These are phyloP conservation scores for Picea glauca DNA, from an alignment of 75 land plant species.

Conservation along the genomic window DNA sequence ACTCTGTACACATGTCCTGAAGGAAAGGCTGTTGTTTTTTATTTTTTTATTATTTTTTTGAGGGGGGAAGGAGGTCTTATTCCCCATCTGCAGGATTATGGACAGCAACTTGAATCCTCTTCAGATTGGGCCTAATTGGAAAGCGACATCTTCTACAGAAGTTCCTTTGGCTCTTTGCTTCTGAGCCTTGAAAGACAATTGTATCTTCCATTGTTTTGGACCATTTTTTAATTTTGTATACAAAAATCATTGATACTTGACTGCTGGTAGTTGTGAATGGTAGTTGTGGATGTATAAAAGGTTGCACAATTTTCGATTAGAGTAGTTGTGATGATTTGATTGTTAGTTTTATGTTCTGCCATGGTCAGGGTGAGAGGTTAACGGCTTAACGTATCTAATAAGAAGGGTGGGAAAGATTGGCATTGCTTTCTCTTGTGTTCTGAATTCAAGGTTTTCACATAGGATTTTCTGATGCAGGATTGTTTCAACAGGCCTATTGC, in stretches of 20 bases:
- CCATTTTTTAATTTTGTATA: neutral
- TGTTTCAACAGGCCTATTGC: conserved; percentile 93
- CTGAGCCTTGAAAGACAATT: neutral
- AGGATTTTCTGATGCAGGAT: conserved; percentile 47
- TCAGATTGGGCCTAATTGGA: neutral
- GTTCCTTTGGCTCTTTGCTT: neutral
- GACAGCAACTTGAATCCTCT: neutral
- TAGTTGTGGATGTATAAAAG: too few species aligned
- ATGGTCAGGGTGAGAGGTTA: neutral
- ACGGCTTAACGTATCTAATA: neutral
- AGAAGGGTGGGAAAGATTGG: neutral
- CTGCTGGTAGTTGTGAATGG: too few species aligned
- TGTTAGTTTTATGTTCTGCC: too few species aligned
- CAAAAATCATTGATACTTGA: too few species aligned
- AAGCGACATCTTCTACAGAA: neutral
- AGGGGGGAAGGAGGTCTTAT: too few species aligned
- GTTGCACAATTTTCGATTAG: too few species aligned
- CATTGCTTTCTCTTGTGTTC: neutral
- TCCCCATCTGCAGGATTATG: too few species aligned
- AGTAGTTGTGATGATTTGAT: neutral
- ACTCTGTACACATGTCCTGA: too few species aligned
- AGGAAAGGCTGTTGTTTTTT: too few species aligned
- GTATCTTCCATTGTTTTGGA: neutral
- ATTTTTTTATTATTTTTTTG: too few species aligned
- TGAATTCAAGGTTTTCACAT: neutral